phyloP scores from a whole-genome alignment of 2,329 filamentous ascomycete species.

The Claviceps sp. region DNA sequence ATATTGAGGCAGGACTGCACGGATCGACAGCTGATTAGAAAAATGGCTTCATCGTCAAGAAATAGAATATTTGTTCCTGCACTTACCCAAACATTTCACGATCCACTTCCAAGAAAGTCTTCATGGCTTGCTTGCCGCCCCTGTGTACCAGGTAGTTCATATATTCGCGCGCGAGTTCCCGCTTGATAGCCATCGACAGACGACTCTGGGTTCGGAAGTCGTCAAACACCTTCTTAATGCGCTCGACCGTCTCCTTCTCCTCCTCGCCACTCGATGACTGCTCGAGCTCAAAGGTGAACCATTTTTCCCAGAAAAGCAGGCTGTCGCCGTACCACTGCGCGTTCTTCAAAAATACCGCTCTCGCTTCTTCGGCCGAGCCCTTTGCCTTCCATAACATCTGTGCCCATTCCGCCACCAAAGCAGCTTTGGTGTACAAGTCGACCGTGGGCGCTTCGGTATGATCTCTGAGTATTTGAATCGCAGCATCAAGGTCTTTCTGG shows the following conservation, averaged over 20 bases:
- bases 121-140: conserved; percentile 71
- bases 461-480: conserved; percentile 68
- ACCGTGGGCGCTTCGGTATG: conserved; percentile 63
- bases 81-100: conserved; percentile 73
- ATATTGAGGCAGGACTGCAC: conserved; percentile 12
- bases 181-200: conserved; percentile 53
- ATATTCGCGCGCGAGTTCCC: conserved; percentile 65
- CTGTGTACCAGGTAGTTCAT: conserved; percentile 73
- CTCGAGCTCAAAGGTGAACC: conserved; percentile 76
- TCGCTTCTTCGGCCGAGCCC: conserved; percentile 66
- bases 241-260: conserved; percentile 53
- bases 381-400: conserved; percentile 77
- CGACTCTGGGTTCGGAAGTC: conserved; percentile 61
- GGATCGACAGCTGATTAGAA: neutral
- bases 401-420: conserved; percentile 81
- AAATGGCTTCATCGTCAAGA: neutral
- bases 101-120: conserved; percentile 73
- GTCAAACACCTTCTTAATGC: conserved; percentile 70
- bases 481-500: conserved; percentile 69
- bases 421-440: conserved; percentile 70
- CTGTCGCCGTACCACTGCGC: conserved; percentile 76
- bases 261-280: conserved; percentile 57
- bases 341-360: conserved; percentile 71
- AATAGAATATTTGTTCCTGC: neutral
- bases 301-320: conserved; percentile 78